phyloP scores from a whole-genome alignment of 2,329 filamentous ascomycete genomes.

The Curvularia hawaiiensis region DNA sequence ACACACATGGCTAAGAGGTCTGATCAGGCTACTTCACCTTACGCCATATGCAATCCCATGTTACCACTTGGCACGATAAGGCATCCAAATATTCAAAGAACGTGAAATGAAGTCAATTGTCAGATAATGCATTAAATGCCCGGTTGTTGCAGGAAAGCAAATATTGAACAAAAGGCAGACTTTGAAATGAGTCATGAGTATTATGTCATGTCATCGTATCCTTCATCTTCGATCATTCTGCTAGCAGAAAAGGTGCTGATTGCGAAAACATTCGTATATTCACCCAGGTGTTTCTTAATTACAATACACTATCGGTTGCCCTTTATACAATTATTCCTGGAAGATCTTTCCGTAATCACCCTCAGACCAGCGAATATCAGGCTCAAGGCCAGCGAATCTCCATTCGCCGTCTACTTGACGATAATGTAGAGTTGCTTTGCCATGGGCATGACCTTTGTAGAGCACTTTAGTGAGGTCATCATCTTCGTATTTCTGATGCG shows the following conservation, averaged over 20 bases:
- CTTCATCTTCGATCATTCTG: not conserved
- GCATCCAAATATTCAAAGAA: not conserved
- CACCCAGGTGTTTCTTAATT: not conserved
- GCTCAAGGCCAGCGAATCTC: slow-evolving; percentile 3
- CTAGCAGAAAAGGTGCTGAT: too few relatives aligned
- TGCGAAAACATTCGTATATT: not conserved
- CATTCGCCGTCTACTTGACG: not conserved
- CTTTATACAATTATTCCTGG: not conserved
- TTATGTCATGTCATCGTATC: not conserved
- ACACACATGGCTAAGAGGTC: too few relatives aligned
- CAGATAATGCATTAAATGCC: not conserved
- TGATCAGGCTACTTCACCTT: not conserved
- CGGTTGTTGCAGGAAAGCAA: too few relatives aligned
- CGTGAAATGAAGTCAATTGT: not conserved
- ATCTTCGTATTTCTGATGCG: slow-evolving; percentile 2
- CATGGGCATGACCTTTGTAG: slow-evolving; percentile 2
- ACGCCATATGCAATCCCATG: not conserved
- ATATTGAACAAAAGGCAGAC: not conserved
- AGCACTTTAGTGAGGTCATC: not conserved
- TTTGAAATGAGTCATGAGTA: not conserved
- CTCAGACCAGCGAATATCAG: not conserved
- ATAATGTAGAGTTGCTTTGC: not conserved
- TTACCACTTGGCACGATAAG: not conserved
- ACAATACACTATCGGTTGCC: not conserved
- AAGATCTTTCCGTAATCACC: slow-evolving; percentile 1